phyloP scores from a whole-genome alignment of 257 asterid species.

The Solanum piurae region DNA sequence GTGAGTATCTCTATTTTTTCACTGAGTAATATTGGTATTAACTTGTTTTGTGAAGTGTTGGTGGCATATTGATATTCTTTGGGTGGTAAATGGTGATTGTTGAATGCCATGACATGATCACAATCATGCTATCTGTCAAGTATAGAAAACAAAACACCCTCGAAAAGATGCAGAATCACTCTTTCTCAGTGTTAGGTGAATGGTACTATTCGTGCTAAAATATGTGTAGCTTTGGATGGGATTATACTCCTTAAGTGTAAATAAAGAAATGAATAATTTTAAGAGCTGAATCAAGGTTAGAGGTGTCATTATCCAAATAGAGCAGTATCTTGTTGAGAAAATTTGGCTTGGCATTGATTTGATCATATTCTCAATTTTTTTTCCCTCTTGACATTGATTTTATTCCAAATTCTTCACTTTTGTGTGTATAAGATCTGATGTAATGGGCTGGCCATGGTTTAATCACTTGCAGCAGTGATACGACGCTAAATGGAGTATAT shows the following conservation, averaged over 20 bases:
- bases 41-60: not conserved
- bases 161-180: not conserved
- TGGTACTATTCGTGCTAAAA: not conserved
- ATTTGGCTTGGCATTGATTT: not conserved
- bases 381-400: not conserved
- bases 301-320: not conserved
- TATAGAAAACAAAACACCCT: not conserved
- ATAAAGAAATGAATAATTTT: not conserved
- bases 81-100: not conserved
- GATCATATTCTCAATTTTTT: not conserved
- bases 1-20: slow-evolving; percentile 32
- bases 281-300: not conserved
- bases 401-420: not conserved
- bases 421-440: not conserved
- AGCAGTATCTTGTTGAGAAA: not conserved
- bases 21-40: not conserved
- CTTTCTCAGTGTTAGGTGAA: not conserved
- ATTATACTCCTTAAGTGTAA: not conserved
- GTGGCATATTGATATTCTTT: not conserved
- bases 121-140: not conserved
- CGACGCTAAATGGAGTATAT: not conserved
- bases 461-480: not conserved
- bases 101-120: not conserved
- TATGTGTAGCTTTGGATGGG: not conserved
- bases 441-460: not conserved